These are phyloP conservation scores for Phalaenopsis hybrid DNA, from an alignment of 116 monocot species.

Conservation along the genomic window DNA sequence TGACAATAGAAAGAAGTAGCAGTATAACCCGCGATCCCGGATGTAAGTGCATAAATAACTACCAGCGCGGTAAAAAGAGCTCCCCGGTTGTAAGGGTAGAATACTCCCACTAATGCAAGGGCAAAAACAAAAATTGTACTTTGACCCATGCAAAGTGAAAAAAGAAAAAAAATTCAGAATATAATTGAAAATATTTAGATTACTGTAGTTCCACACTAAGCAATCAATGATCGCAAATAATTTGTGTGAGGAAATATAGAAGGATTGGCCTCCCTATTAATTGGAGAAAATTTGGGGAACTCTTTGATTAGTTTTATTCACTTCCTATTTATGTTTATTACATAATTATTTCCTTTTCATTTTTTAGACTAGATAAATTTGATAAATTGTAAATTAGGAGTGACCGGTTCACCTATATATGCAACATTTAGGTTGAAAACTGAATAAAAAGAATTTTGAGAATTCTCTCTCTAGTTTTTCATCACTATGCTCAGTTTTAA, in stretches of 20 bases:
- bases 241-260: background rate
- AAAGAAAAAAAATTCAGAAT: background rate
- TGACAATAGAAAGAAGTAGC: slow-evolving; percentile 80
- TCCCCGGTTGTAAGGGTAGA: slow-evolving; percentile 82
- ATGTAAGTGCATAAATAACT: slow-evolving; percentile 88
- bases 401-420: too few relatives aligned
- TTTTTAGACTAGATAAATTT: too few relatives aligned
- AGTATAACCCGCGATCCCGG: slow-evolving; percentile 75
- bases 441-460: too few relatives aligned
- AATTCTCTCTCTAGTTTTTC: too few relatives aligned
- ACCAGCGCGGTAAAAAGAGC: slow-evolving; percentile 80
- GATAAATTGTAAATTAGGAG: too few relatives aligned
- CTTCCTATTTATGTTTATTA: too few relatives aligned
- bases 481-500: too few relatives aligned
- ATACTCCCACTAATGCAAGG: slow-evolving; percentile 72
- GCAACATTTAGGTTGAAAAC: too few relatives aligned
- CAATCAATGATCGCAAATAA: background rate
- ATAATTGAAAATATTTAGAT: background rate
- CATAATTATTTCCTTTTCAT: too few relatives aligned
- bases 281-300: too few relatives aligned
- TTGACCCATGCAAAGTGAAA: slow-evolving; percentile 11
- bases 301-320: too few relatives aligned
- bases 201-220: background rate
- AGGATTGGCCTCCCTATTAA: too few relatives aligned
- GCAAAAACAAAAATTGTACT: slow-evolving; percentile 72